phyloP scores from a whole-genome alignment of 2,329 filamentous ascomycete genomes.

The Paecilomyces niveus region DNA sequence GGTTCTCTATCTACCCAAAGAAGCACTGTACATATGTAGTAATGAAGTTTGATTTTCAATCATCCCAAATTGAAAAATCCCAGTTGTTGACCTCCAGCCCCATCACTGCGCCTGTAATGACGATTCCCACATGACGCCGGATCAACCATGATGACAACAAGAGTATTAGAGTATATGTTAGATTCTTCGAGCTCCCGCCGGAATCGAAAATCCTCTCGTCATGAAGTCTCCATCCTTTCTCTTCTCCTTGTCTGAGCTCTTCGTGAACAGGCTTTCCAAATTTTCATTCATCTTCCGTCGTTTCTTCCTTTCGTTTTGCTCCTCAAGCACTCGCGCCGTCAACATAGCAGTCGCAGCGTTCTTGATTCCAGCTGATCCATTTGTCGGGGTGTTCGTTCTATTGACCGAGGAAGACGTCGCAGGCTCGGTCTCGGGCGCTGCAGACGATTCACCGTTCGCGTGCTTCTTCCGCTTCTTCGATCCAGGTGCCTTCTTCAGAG shows the following conservation, averaged over 20 bases:
- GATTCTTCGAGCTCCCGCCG: constrained; percentile 35
- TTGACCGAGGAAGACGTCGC: background rate
- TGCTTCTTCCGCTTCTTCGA: constrained; percentile 71
- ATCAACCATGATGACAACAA: constrained; percentile 3
- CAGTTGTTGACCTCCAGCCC: background rate
- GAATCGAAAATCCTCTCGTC: constrained; percentile 51
- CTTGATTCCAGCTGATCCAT: constrained; percentile 61
- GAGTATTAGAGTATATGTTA: constrained; percentile 1
- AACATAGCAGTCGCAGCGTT: constrained; percentile 79
- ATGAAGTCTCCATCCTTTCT: constrained; percentile 48
- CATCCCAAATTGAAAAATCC: background rate
- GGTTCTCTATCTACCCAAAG: background rate
- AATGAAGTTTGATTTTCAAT: background rate
- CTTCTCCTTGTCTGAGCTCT: constrained; percentile 33
- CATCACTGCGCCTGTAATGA: background rate
- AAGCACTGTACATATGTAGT: background rate
- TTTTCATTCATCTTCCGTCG: constrained; percentile 61
- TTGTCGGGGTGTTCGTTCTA: constrained; percentile 8
- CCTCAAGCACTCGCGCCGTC: constrained; percentile 77
- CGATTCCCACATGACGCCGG: constrained; percentile 2
- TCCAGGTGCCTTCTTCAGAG: constrained; percentile 68
- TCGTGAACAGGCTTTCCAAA: constrained; percentile 48
- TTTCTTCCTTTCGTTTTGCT: constrained; percentile 79
- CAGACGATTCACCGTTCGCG: constrained; percentile 33
- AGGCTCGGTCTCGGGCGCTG: constrained; percentile 25